Base-by-base conservation (phyloP, 768 basidiomycete genomes). In the Neoboletus subvelutipes region DNA sequence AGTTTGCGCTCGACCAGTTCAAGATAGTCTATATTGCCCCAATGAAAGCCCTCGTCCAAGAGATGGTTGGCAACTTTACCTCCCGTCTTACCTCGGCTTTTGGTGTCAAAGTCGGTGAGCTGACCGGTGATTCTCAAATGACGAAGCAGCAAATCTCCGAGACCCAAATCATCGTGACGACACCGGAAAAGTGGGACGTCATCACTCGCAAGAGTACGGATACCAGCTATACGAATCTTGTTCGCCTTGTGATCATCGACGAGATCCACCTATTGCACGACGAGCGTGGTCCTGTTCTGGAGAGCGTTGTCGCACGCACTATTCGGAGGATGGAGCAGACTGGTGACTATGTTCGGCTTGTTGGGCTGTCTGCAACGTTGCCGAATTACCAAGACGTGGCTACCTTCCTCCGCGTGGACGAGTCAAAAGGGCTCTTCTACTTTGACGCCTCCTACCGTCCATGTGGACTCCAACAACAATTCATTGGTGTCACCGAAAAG, bases 181-280 rank as follows among this genome's bases (percentile, higher is more conserved):
- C 97, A 0, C 97, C 96, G 0, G 97, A 99, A 76, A 98, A 99
- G 72, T 99, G 94, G 93, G 96, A 99, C 64, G 97, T 99, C 67
- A 96, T 99, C 70, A 98, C 96, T 6, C 88, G 97, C 65, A 99
- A 99, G 78, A 91, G 87, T 63, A 96, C 95, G 0, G 97, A 98
- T 65, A 94, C 92, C 20, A 91, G 88, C 60, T 98, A 98, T 72
- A 98, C 94, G 46, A 98, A 97, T 69, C 86, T 98, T 50, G 96
- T 98, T 17, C 85, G 94, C 7, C 85, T 99, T 58, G 84, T 98
- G 75, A 98, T 98, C 69, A 92, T 99, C 61, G 96, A 99, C 69
- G 97, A 99, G 68, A 99, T 99, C 64, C 97, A 98, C 68, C 75
- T 99, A 17, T 78, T 99, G 17, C 97, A 98, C 70, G 97, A 99